Base-by-base conservation (phyloP, 495 filamentous ascomycete genomes). In the Beverwykella pulmonaria region DNA sequence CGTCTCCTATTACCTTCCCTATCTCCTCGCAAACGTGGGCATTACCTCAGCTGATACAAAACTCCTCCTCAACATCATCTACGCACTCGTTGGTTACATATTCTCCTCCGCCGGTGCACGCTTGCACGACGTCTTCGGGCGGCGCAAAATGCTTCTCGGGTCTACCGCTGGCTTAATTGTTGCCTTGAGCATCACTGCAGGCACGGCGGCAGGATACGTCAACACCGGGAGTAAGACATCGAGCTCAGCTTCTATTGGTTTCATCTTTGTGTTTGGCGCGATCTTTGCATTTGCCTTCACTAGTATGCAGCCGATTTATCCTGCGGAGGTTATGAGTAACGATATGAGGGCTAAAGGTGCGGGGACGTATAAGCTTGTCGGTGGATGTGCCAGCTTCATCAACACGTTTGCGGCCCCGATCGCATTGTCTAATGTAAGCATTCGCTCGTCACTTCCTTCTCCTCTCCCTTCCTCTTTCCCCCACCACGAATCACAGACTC, bases 261-360 rank as follows among this genome's bases (percentile, higher is more conserved):
- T 70, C 44, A 65, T 65, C 20, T 70, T 70, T 49, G 41, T 65
- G 26, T 70, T 65, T 29, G 61, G 61, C 10, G 67, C 61, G 1
- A 59, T 65, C 47, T 70, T 70, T 27, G 67, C 67, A 1, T 63
- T 59, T 32, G 66, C 53, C 1, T 70, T 32, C 27, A 65, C 61
- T 4, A 39, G 34, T 30, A 62, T 68, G 59, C 63, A 66, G 44
- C 63, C 59, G 14, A 63, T 71, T 27, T 74, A 74, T 53, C 58
- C 66, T 1, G 66, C 62, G 3, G 71, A 74, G 32, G 61, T 68
- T 20, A 62, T 74, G 50, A 17, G 44, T 5, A 69, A 69, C 55
- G 55, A 61, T 34, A 71, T 68, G 57, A 52, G 71, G 7, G 71
- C 71, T 0, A 73, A 73, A 30, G 71, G 71, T 32, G 70, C 63